Percentiles rank a stretch among this genome's conserved stretches.
Conservation (phyloP, 2,329 filamentous ascomycete genomes). For the Pseudogymnoascus sp. region DNA sequence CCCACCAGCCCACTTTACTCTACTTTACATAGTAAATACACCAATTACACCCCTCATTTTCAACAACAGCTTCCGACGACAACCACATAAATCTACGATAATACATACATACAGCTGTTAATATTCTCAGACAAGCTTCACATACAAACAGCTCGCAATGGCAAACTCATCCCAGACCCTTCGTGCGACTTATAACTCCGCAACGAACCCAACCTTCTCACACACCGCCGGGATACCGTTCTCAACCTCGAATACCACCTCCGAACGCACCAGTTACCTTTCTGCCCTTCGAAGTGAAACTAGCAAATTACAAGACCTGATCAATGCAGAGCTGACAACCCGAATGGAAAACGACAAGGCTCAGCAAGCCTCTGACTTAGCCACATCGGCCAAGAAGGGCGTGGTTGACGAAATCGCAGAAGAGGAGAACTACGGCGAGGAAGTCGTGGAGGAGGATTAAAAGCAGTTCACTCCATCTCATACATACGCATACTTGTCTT, state of each 20-base stretch:
- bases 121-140: background rate
- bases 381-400: slow-evolving; percentile 27
- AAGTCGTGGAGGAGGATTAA: slow-evolving; percentile 60
- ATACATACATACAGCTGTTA: background rate
- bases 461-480: background rate
- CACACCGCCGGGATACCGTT: slow-evolving; percentile 31
- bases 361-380: slow-evolving; percentile 30
- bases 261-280: slow-evolving; percentile 52
- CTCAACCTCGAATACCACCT: slow-evolving; percentile 29
- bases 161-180: slow-evolving; percentile 24
- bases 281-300: slow-evolving; percentile 48
- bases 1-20: background rate
- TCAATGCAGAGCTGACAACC: slow-evolving; percentile 63
- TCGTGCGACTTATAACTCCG: slow-evolving; percentile 46
- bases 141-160: background rate
- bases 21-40: background rate
- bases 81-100: background rate
- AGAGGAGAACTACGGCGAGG: slow-evolving; percentile 80
- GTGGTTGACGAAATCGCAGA: slow-evolving; percentile 46
- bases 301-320: slow-evolving; percentile 48
- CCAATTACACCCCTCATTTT: background rate
- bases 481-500: background rate
- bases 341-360: slow-evolving; percentile 68
- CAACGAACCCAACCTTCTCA: slow-evolving; percentile 39
- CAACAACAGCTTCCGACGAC: background rate